phyloP scores from a whole-genome alignment of 2,329 filamentous ascomycete species.

The Emydomyces testavorans region DNA sequence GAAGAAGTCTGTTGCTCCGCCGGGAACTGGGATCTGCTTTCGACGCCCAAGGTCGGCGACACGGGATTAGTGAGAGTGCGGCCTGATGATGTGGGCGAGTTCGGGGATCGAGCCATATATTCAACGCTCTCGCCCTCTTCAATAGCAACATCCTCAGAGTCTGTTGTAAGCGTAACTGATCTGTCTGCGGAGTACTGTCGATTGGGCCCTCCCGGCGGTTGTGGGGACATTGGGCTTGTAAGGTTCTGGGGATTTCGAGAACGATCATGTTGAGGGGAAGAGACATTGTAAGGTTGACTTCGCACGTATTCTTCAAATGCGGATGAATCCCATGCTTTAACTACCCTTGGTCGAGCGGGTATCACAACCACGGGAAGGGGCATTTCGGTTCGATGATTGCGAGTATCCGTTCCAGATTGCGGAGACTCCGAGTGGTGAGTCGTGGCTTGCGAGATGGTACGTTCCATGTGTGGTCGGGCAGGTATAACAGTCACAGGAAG shows the following conservation, averaged over 20 bases:
- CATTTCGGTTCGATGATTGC: slow-evolving; percentile 6
- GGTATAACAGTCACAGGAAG: slow-evolving; percentile 52
- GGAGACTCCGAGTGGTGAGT: neutral
- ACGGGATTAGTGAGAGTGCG: slow-evolving; percentile 4
- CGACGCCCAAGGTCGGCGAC: neutral
- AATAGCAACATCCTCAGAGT: neutral
- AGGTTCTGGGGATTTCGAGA: neutral
- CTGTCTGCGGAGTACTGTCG: neutral
- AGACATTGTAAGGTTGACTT: neutral
- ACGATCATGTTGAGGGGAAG: neutral
- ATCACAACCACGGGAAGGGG: slow-evolving; percentile 47
- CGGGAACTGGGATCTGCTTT: neutral
- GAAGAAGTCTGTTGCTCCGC: neutral
- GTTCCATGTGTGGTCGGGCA: slow-evolving; percentile 17
- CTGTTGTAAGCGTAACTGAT: neutral
- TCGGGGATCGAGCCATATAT: neutral
- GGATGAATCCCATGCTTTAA: slow-evolving; percentile 40
- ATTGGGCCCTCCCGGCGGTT: neutral
- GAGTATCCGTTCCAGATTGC: slow-evolving; percentile 18
- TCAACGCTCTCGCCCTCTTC: neutral
- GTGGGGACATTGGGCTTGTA: neutral
- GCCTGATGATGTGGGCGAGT: slow-evolving; percentile 3
- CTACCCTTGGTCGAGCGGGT: slow-evolving; percentile 43
- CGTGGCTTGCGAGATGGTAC: slow-evolving; percentile 16
- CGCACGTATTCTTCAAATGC: slow-evolving; percentile 9